phyloP scores from a whole-genome alignment of 2,329 filamentous ascomycete species.

The Trichoderma koningii region DNA sequence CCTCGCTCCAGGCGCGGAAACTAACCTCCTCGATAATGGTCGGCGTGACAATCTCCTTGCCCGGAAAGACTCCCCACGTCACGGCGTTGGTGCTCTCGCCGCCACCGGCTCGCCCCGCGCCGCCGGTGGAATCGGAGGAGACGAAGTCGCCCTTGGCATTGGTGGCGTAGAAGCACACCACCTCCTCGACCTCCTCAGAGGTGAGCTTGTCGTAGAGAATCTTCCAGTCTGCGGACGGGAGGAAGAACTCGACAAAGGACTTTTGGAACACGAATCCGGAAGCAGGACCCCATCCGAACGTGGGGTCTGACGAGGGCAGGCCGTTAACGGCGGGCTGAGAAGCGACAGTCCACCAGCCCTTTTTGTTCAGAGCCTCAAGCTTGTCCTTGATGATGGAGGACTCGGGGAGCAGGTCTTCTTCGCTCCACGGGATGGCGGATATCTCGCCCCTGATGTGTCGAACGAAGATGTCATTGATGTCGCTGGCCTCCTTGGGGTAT shows the following conservation, averaged over 20 bases:
- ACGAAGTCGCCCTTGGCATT: constrained; percentile 78
- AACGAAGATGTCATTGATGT: constrained; percentile 80
- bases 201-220: constrained; percentile 64
- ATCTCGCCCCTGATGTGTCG: constrained; percentile 79
- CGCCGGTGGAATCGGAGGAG: constrained; percentile 61
- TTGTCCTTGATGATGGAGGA: constrained; percentile 77
- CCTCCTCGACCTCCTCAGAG: constrained; percentile 59
- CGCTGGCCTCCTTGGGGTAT: constrained; percentile 65
- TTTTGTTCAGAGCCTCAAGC: constrained; percentile 72
- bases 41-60: constrained; percentile 93
- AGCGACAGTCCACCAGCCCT: constrained; percentile 95
- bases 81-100: constrained; percentile 79
- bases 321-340: constrained; percentile 94
- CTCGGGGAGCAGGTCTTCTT: constrained; percentile 82
- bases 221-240: constrained; percentile 72
- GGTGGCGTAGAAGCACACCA: constrained; percentile 84
- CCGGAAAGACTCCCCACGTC: constrained; percentile 93
- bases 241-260: constrained; percentile 95
- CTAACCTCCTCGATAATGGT: constrained; percentile 96
- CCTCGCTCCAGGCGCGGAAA: constrained; percentile 91
- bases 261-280: constrained; percentile 98
- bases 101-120: constrained; percentile 38
- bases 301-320: constrained; percentile 69
- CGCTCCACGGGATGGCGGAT: constrained; percentile 86
- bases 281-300: constrained; percentile 91